Evolutionary conservation across 306 rosid species (phyloP), one percentile per base, ranked within the genome.

Genomic region (Sicyos edulis): DNA sequence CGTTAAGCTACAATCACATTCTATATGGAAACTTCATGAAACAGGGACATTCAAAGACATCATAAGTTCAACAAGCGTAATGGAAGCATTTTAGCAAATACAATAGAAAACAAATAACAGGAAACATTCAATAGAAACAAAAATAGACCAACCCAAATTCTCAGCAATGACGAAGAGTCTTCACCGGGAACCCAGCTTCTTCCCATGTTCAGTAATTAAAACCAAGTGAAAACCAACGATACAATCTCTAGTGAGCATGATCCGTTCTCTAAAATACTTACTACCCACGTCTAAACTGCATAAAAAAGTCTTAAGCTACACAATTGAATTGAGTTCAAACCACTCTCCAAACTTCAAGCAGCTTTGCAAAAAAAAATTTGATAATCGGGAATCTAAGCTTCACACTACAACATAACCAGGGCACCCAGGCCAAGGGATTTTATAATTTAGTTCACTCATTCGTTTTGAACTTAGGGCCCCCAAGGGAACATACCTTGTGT

Each of bases 101-200:
- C 29, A 29, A 16, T 63, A n/a, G 24, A 5, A 63, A 19, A 64
- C 50, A 16, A 13, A n/a, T 10, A 7, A 40, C 70, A 40, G 13
- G 49, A 62, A 62, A 14, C 49, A 62, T 62, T 34, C 10, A 16
- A 62, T 21, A 34, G 24, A 62, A 32, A 32, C 69, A 64, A 42
- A 64, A 64, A 10, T 10, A 19, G 42, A 64, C 71, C 11, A 64
- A 42, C 71, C 4, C 37, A 66, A 45, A 45, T 19, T 45, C 72
- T 64, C 53, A 29, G 40, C 52, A 37, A 20, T 45, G 6, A 2
- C 34, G 20, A 45, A 13, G n/a, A 66, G 13, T 20, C 55, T 20
- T 44, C 53, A 67, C 20, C 20, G 10, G 34, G 24, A 64, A 67
- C 13, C 9, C 37, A 66, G 40, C 53, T 45, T 66, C n/a, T 12